These are phyloP conservation scores for Cymbopogon flexuosus DNA, from an alignment of 202 grass and related monocot species.

Conservation along the genomic window DNA sequence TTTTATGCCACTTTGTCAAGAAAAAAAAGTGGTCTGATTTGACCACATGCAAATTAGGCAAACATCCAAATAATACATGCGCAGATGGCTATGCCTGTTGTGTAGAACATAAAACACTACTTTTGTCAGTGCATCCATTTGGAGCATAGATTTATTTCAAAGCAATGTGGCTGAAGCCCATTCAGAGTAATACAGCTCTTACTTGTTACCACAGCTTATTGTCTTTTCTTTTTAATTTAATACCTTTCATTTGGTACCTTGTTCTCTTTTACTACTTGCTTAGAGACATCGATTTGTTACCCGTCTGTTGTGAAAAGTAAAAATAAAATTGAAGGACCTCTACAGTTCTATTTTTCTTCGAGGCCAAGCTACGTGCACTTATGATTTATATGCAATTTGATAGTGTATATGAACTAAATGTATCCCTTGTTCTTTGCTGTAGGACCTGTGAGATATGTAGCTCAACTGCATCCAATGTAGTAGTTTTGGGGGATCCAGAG, in stretches of 20 bases:
- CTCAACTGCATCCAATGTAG: constrained; percentile 63
- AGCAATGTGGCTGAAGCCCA: neutral
- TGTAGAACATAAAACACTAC: neutral
- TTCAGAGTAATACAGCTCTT: neutral
- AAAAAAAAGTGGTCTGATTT: neutral
- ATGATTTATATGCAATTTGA: neutral
- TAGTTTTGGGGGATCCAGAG: constrained; percentile 52
- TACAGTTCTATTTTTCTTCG: neutral
- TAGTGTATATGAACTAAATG: neutral
- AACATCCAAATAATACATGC: neutral
- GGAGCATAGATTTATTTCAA: neutral
- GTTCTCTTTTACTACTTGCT: neutral
- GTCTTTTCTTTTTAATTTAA: neutral
- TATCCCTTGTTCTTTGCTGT: neutral
- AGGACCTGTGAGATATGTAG: constrained; percentile 95
- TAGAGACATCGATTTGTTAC: neutral
- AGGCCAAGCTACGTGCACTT: neutral
- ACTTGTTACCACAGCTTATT: neutral
- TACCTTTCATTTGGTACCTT: neutral
- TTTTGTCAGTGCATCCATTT: neutral
- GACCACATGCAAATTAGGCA: neutral
- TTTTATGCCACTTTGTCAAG: neutral
- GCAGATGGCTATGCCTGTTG: neutral
- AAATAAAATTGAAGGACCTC: neutral
- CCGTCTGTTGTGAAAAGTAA: neutral